phyloP scores from a whole-genome alignment of 345 rosid genomes.

The Alliaria petiolata region DNA sequence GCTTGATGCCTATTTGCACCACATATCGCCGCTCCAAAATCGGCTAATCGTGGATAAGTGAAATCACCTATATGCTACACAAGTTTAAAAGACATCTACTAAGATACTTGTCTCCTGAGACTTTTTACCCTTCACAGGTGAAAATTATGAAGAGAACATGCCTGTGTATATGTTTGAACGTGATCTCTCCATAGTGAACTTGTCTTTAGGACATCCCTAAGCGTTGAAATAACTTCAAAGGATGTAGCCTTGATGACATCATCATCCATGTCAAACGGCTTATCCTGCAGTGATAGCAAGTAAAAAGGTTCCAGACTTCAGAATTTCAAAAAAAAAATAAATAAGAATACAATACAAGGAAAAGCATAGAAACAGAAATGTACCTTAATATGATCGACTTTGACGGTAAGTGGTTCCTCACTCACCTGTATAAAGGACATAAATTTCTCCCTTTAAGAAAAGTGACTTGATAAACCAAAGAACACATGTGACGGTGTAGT shows the following conservation, averaged over 20 bases:
- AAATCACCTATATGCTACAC: conserved; percentile 96
- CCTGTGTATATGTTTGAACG: conserved; percentile 90
- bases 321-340: neutral
- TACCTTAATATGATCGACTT: conserved; percentile 97
- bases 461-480: conserved; percentile 20
- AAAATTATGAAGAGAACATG: conserved; percentile 20
- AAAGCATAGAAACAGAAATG: conserved; percentile 18
- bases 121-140: neutral
- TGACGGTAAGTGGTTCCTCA: conserved; percentile 92
- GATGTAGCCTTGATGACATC: conserved; percentile 92
- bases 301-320: neutral
- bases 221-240: conserved; percentile 92
- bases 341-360: neutral
- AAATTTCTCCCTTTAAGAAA: conserved; percentile 11
- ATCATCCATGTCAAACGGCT: conserved; percentile 86
- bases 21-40: conserved; percentile 98
- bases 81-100: conserved; percentile 25
- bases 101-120: conserved; percentile 9
- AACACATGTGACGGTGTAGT: neutral
- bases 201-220: conserved; percentile 83
- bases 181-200: conserved; percentile 97
- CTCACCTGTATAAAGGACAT: conserved; percentile 52
- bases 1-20: conserved; percentile 84
- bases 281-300: conserved; percentile 50
- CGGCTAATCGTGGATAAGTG: conserved; percentile 82